phyloP scores from a whole-genome alignment of 2,329 filamentous ascomycete species.

The Colletotrichum echinochloae region DNA sequence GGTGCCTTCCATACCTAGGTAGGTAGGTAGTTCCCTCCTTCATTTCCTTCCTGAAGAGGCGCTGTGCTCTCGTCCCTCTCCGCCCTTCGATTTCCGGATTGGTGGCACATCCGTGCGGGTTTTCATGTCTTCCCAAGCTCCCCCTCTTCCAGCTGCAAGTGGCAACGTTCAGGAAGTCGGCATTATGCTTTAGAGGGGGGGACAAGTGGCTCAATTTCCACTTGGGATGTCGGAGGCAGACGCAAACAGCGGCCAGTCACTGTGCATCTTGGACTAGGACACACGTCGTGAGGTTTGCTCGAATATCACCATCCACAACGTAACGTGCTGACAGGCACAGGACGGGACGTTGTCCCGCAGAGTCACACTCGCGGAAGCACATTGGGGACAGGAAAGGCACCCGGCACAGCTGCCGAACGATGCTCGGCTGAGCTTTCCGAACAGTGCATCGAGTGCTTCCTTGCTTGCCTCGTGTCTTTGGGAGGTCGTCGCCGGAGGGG shows the following conservation, averaged over 20 bases:
- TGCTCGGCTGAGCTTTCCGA: neutral
- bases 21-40: neutral
- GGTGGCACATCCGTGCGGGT: neutral
- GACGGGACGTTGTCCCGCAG: neutral
- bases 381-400: neutral
- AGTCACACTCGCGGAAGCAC: conserved; percentile 23
- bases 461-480: neutral
- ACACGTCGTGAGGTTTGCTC: conserved; percentile 10
- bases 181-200: neutral
- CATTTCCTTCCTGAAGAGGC: neutral
- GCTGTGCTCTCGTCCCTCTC: neutral
- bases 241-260: no score
- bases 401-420: neutral
- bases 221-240: neutral
- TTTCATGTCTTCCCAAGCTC: neutral
- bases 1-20: no score
- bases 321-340: conserved; percentile 17
- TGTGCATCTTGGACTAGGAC: neutral
- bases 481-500: neutral
- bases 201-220: neutral
- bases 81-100: neutral
- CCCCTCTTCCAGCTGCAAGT: neutral
- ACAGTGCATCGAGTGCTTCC: neutral
- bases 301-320: conserved; percentile 23
- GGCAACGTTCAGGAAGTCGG: no score